These are phyloP conservation scores for Phaeomoniella chlamydospora DNA, from an alignment of 2,329 filamentous ascomycete species.

Conservation along the genomic window DNA sequence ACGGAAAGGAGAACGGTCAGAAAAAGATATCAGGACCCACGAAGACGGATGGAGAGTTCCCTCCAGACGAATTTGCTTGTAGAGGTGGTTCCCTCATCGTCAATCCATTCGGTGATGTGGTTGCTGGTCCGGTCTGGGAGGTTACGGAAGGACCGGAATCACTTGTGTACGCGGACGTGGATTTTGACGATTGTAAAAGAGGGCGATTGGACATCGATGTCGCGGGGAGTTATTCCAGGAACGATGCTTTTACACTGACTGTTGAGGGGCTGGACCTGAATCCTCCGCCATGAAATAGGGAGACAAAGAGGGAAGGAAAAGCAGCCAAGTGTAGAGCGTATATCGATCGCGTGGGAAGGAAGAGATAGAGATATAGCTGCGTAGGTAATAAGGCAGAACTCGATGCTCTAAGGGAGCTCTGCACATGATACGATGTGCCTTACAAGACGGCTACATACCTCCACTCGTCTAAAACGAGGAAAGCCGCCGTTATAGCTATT, in stretches of 20 bases:
- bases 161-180: slow-evolving; percentile 57
- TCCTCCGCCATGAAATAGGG: slow-evolving; percentile 33
- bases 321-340: too few species aligned
- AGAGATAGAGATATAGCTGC: too few species aligned
- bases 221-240: slow-evolving; percentile 72
- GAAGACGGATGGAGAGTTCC: slow-evolving; percentile 3
- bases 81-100: slow-evolving; percentile 75
- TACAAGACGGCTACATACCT: too few species aligned
- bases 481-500: too few species aligned
- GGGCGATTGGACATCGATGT: slow-evolving; percentile 73
- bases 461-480: too few species aligned
- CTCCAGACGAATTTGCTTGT: slow-evolving; percentile 40
- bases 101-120: slow-evolving; percentile 61
- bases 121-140: slow-evolving; percentile 75
- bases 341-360: too few species aligned
- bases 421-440: too few species aligned
- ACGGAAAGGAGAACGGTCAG: slow-evolving; percentile 3
- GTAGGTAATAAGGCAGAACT: too few species aligned
- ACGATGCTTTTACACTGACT: slow-evolving; percentile 45
- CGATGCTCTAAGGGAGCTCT: too few species aligned
- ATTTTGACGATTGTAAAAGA: slow-evolving; percentile 76
- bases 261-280: slow-evolving; percentile 46
- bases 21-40: too few species aligned
- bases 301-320: too few species aligned
- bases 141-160: slow-evolving; percentile 24